Conservation (phyloP, 2,329 filamentous ascomycete species). For the Hypoxylon sp. region DNA sequence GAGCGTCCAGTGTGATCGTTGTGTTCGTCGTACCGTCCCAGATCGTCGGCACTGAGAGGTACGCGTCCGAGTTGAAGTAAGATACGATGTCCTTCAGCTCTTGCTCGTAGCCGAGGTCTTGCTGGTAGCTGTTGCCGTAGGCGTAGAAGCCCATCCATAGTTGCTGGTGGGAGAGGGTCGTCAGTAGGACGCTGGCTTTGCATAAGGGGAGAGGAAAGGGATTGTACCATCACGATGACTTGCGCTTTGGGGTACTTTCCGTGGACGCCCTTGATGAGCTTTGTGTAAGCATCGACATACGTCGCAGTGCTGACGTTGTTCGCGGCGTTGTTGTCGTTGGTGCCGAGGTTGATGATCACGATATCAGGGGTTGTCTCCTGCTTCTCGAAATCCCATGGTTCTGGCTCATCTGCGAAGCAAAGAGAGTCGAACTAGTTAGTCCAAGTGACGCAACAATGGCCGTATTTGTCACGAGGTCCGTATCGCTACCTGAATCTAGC, state of each 20-base stretch:
- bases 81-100: constrained; percentile 67
- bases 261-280: constrained; percentile 63
- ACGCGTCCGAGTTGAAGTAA: constrained; percentile 65
- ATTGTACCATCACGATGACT: constrained; percentile 60
- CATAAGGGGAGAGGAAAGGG: neutral
- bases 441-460: neutral
- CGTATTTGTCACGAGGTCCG: neutral
- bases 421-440: neutral
- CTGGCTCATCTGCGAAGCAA: constrained; percentile 56
- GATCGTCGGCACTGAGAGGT: constrained; percentile 58
- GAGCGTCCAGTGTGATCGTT: constrained; percentile 52
- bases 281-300: constrained; percentile 61
- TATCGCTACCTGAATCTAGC: neutral
- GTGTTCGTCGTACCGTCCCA: constrained; percentile 60
- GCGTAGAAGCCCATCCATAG: constrained; percentile 65
- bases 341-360: constrained; percentile 64
- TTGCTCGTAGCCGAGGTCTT: constrained; percentile 63
- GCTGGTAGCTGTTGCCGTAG: constrained; percentile 65
- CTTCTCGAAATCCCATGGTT: constrained; percentile 62
- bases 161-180: constrained; percentile 54
- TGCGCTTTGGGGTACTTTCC: constrained; percentile 63
- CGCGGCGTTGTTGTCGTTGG: constrained; percentile 61
- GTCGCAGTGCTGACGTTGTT: constrained; percentile 59
- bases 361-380: constrained; percentile 60
- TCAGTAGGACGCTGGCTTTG: neutral